phyloP scores from a whole-genome alignment of 805 yeast species.

The Candida krabiensis region DNA sequence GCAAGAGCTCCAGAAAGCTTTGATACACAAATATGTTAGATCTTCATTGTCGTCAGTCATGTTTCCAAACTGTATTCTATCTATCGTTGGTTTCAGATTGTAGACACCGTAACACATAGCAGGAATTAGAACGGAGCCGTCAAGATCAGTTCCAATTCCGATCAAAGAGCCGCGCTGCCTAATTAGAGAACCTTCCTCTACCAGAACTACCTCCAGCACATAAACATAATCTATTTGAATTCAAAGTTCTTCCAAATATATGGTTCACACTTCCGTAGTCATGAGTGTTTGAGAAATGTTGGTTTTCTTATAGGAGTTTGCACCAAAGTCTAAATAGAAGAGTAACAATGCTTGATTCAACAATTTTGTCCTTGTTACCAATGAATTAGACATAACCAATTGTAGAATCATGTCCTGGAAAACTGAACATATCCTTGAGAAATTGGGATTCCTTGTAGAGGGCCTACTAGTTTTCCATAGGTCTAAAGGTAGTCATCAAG shows the following conservation, averaged over 20 bases:
- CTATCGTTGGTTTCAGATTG: slow-evolving; percentile 51
- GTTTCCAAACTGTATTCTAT: no score
- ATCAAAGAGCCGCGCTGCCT: slow-evolving; percentile 52
- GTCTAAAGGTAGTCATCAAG: no score
- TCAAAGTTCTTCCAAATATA: slow-evolving; percentile 48
- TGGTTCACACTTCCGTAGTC: slow-evolving; percentile 54
- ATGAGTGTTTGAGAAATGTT: slow-evolving; percentile 54
- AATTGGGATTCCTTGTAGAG: no score
- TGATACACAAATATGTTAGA: no score
- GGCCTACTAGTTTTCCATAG: no score
- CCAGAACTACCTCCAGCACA: slow-evolving; percentile 64
- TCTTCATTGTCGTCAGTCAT: no score
- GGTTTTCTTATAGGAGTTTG: slow-evolving; percentile 49
- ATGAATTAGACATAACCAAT: no score
- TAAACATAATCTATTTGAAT: slow-evolving; percentile 48
- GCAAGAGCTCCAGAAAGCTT: no score
- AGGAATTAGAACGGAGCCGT: slow-evolving; percentile 59
- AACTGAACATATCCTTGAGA: no score
- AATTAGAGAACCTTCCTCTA: slow-evolving; percentile 59
- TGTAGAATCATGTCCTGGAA: no score
- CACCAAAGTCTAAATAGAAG: slow-evolving; percentile 18
- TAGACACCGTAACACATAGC: slow-evolving; percentile 52
- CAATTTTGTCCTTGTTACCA: no score
- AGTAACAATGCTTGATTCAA: no score
- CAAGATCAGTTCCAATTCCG: slow-evolving; percentile 63